These are phyloP conservation scores for Poronia punctata DNA, from an alignment of 495 filamentous ascomycete genomes.

Conservation along the genomic window DNA sequence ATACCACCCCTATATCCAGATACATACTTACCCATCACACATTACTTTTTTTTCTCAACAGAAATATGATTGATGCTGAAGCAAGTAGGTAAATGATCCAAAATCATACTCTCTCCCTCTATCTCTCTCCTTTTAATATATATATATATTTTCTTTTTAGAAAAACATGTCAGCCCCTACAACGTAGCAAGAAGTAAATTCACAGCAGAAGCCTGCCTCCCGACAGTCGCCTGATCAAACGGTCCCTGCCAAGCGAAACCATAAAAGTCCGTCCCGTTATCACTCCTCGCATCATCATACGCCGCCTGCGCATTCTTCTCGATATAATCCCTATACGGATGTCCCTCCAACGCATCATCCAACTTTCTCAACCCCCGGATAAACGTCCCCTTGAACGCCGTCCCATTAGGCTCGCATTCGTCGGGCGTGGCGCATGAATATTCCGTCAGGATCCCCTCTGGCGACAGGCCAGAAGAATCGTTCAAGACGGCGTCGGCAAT, in stretches of 20 bases:
- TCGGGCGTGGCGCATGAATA: conserved; percentile 38
- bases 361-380: conserved; percentile 54
- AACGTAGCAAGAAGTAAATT: conserved; percentile 51
- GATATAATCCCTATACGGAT: conserved; percentile 46
- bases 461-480: conserved; percentile 39
- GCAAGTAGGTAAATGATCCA: too few relatives aligned
- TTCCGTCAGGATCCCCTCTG: conserved; percentile 54
- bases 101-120: too few relatives aligned
- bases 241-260: conserved; percentile 53
- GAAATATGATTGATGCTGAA: too few relatives aligned
- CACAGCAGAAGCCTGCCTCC: conserved; percentile 54
- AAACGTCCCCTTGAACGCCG: conserved; percentile 72
- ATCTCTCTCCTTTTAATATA: too few relatives aligned
- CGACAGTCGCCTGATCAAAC: conserved; percentile 34
- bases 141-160: too few relatives aligned
- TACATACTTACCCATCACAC: too few relatives aligned
- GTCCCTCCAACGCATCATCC: conserved; percentile 36
- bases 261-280: conserved; percentile 39
- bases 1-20: too few relatives aligned
- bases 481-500: conserved; percentile 53
- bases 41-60: too few relatives aligned
- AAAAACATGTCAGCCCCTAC: too few relatives aligned
- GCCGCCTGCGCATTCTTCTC: conserved; percentile 49
- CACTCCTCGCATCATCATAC: conserved; percentile 47
- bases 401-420: conserved; percentile 48